These are phyloP conservation scores for Cercophora sp. DNA, from an alignment of 495 filamentous ascomycete species.

Conservation along the genomic window DNA sequence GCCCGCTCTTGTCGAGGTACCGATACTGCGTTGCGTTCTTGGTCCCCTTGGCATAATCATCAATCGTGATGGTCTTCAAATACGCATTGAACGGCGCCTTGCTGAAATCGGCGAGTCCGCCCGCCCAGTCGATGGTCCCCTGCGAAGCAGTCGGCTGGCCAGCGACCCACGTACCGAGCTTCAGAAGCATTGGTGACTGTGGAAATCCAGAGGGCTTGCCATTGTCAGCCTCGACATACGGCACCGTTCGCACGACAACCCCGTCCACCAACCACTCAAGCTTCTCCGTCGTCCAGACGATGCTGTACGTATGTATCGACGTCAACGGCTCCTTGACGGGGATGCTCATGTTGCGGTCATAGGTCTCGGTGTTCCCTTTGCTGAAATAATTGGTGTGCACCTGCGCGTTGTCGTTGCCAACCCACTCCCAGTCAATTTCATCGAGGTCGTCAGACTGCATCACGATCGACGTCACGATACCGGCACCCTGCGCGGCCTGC, in stretches of 20 bases:
- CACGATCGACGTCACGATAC: constrained; percentile 78
- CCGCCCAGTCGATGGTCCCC: background rate
- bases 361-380: constrained; percentile 76
- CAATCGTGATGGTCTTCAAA: background rate
- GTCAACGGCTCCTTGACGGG: too few species aligned
- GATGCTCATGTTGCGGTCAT: background rate
- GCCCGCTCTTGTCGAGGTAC: background rate
- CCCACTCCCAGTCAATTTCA: constrained; percentile 91
- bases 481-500: constrained; percentile 60
- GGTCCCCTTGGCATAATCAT: background rate
- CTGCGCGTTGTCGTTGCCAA: constrained; percentile 56
- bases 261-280: background rate
- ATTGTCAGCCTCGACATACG: background rate
- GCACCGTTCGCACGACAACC: background rate
- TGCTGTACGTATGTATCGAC: background rate
- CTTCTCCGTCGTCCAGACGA: background rate
- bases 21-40: background rate
- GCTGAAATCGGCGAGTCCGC: background rate
- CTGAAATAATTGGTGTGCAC: constrained; percentile 93
- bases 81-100: background rate
- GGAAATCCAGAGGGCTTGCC: background rate
- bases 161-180: background rate
- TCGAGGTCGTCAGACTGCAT: constrained; percentile 87
- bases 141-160: background rate
- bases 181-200: background rate